A percentile compares a stretch with the other conserved stretches of the same genome.
Evolutionary conservation across 805 yeast genomes (phyloP).

Genomic region (Metschnikowia aberdeeniae): DNA sequence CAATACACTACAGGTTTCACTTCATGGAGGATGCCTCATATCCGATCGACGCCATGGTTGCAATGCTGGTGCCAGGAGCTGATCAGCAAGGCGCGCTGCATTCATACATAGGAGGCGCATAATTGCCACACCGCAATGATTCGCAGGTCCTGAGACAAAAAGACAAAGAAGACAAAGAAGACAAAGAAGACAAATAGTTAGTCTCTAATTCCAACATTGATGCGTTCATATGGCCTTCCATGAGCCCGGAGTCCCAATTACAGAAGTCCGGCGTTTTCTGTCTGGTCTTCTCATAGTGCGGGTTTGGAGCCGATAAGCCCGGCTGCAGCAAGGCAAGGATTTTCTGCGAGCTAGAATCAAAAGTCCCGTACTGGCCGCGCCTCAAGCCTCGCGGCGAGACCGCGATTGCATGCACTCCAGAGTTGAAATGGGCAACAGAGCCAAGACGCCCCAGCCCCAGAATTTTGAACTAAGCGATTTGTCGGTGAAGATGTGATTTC

Average conservation of each 20-base stretch:
- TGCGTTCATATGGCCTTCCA: no score
- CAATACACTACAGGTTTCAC: no score
- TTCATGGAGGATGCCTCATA: neutral
- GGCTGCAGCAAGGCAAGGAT: neutral
- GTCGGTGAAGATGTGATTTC: no score
- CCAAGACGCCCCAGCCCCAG: no score
- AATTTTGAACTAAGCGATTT: no score
- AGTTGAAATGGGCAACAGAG: neutral
- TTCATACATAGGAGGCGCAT: neutral
- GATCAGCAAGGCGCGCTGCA: constrained; percentile 3
- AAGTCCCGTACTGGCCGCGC: neutral
- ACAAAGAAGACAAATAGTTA: neutral
- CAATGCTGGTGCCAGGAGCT: constrained; percentile 1
- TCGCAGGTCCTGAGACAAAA: no score
- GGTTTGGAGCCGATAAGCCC: neutral
- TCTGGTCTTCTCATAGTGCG: neutral
- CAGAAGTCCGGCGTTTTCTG: neutral
- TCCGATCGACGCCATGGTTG: neutral
- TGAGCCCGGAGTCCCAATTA: no score
- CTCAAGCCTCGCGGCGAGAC: no score
- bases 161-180: neutral
- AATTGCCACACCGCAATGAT: neutral
- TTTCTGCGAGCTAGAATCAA: neutral
- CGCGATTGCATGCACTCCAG: neutral
- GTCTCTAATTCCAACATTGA: no score